A percentile compares a stretch with the other conserved stretches of the same genome.
These are phyloP conservation scores for Auriscalpium vulgare DNA, from an alignment of 768 basidiomycete species.

Conservation along the genomic window DNA sequence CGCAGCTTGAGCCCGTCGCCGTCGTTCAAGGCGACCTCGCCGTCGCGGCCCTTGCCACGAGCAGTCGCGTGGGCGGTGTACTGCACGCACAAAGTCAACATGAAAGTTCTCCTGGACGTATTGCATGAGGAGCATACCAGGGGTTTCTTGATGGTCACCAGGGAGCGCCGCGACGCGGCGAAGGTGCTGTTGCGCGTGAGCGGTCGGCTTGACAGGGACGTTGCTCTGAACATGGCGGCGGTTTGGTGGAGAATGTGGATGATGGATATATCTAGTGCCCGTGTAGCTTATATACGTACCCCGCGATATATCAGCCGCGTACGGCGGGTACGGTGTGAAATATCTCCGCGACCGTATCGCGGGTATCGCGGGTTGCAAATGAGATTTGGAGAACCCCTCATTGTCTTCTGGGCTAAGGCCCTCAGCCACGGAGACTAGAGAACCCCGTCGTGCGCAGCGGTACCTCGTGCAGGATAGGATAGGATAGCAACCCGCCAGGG, in stretches of 20 bases:
- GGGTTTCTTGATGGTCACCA: neutral
- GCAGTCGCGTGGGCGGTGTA: conserved; percentile 66
- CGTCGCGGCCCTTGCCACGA: conserved; percentile 57
- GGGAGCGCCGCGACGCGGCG: neutral
- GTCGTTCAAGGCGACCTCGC: conserved; percentile 30
- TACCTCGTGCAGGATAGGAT: no score
- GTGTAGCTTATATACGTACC: no score
- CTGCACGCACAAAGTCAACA: conserved; percentile 26
- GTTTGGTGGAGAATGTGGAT: neutral
- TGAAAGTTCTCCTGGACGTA: neutral
- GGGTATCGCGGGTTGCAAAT: no score
- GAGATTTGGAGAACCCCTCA: no score
- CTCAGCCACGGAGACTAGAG: no score
- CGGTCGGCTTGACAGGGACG: neutral
- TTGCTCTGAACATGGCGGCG: neutral
- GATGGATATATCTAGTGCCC: neutral
- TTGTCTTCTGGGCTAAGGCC: no score
- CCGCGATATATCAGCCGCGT: no score
- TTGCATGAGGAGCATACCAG: neutral
- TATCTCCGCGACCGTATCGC: no score
- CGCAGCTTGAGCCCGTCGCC: conserved; percentile 24
- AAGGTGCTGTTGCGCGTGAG: neutral
- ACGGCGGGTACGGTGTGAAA: no score
- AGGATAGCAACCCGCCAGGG: no score
- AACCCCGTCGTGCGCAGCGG: no score